These are phyloP conservation scores for Parascedosporium putredinis DNA, from an alignment of 2,329 filamentous ascomycete species.

Conservation along the genomic window DNA sequence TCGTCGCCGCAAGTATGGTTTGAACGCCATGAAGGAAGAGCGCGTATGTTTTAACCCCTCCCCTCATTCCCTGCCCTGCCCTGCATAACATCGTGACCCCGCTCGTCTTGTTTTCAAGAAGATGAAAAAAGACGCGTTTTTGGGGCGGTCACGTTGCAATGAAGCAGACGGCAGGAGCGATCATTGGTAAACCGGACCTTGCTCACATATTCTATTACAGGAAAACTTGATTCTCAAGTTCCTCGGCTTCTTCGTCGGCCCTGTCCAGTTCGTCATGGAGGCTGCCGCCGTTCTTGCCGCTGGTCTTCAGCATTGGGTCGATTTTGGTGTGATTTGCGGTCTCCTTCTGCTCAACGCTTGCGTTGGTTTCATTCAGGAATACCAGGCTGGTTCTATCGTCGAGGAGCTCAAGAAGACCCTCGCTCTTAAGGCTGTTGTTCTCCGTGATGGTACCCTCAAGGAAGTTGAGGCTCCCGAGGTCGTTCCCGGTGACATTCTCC, in stretches of 20 bases:
- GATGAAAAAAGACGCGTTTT: neutral
- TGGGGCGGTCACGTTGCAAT: neutral
- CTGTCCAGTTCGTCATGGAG: slow-evolving; percentile 93
- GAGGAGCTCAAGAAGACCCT: slow-evolving; percentile 86
- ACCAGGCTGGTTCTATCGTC: slow-evolving; percentile 80
- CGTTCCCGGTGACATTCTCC: slow-evolving; percentile 81
- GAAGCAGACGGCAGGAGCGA: too few species aligned
- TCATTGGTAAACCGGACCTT: neutral
- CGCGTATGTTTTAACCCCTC: slow-evolving; percentile 34
- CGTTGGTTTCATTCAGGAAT: slow-evolving; percentile 85
- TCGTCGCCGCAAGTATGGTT: slow-evolving; percentile 60
- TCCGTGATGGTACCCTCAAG: slow-evolving; percentile 65
- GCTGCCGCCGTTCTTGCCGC: slow-evolving; percentile 70
- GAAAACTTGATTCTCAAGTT: slow-evolving; percentile 77
- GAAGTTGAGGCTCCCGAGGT: slow-evolving; percentile 77
- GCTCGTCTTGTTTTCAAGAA: too few species aligned
- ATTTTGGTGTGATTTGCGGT: slow-evolving; percentile 84
- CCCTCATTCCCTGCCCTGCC: too few species aligned
- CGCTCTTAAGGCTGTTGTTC: slow-evolving; percentile 75
- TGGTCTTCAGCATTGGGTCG: slow-evolving; percentile 80
- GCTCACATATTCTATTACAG: neutral
- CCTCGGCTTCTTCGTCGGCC: slow-evolving; percentile 71
- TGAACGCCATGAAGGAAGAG: slow-evolving; percentile 87
- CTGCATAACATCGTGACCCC: too few species aligned
- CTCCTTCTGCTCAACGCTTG: slow-evolving; percentile 73